These are phyloP conservation scores for Auricularia heimuer DNA, from an alignment of 768 basidiomycete species.

Conservation along the genomic window DNA sequence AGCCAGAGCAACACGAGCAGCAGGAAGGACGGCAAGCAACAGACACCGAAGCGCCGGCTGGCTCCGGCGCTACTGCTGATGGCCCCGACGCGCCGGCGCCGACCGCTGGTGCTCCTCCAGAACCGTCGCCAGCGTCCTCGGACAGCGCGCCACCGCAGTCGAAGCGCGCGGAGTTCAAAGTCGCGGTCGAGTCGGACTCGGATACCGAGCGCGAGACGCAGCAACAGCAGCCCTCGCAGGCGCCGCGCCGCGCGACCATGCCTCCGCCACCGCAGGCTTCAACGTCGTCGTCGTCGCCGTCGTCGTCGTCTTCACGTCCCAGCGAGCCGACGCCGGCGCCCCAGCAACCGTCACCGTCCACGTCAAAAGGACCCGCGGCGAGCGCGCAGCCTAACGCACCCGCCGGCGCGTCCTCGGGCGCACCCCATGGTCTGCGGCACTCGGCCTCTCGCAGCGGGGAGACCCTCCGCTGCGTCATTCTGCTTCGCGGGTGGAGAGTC, in stretches of 20 bases:
- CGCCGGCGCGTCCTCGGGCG: not conserved
- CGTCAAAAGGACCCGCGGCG: not conserved
- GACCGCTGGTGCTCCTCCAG: not conserved
- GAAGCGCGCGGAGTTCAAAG: not conserved
- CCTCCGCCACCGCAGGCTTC: not conserved
- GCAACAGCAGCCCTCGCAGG: not conserved
- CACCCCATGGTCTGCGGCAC: not conserved
- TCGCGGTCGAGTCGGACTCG: slow-evolving; percentile 1
- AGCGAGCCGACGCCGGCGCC: not conserved
- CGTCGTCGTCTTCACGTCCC: not conserved
- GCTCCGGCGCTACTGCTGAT: not conserved
- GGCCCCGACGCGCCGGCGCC: not conserved
- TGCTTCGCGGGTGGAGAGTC: too few species aligned
- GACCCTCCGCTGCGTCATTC: not conserved
- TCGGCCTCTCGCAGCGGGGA: not conserved
- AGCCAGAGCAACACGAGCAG: too few species aligned
- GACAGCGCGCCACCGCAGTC: not conserved
- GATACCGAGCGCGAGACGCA: not conserved
- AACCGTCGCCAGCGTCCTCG: not conserved
- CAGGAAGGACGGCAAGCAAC: too few species aligned
- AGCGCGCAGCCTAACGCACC: not conserved
- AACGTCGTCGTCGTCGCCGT: not conserved
- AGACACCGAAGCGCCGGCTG: not conserved
- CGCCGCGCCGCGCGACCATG: not conserved
- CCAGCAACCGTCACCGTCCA: not conserved